Evolutionary conservation across 2,329 filamentous ascomycete genomes (phyloP).

Genomic region (Trichoderma pleuroti): DNA sequence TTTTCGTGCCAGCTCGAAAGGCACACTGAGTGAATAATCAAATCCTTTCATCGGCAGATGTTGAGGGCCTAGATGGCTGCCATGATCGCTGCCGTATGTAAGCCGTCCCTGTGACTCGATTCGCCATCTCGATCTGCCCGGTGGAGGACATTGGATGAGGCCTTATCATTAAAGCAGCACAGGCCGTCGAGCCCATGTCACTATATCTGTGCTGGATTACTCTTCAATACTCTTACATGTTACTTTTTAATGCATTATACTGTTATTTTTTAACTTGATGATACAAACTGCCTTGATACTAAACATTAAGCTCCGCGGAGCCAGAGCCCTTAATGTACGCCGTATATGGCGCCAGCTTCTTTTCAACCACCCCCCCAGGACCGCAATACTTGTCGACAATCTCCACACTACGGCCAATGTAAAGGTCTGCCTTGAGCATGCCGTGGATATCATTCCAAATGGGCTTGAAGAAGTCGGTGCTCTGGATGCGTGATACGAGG

Average conservation of each 20-base stretch:
- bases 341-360: constrained; percentile 38
- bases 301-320: constrained; percentile 17
- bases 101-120: too few species aligned
- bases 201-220: neutral
- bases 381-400: constrained; percentile 48
- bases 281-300: neutral
- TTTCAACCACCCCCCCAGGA: constrained; percentile 36
- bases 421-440: constrained; percentile 55
- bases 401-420: constrained; percentile 42
- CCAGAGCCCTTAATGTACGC: constrained; percentile 31
- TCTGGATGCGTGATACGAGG: constrained; percentile 72
- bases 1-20: neutral
- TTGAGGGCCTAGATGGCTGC: neutral
- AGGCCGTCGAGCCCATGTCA: too few species aligned
- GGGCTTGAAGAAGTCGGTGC: constrained; percentile 69
- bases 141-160: too few species aligned
- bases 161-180: too few species aligned
- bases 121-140: too few species aligned
- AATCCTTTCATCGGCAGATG: neutral
- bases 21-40: neutral
- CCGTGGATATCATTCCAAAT: constrained; percentile 66
- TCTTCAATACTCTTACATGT: neutral
- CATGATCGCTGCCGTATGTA: too few species aligned
- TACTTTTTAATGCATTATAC: neutral
- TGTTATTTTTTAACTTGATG: neutral